A percentile compares a stretch with the other conserved stretches of the same genome.
Conservation (phyloP, 2,329 filamentous ascomycete species). For the Oidium heveae region DNA sequence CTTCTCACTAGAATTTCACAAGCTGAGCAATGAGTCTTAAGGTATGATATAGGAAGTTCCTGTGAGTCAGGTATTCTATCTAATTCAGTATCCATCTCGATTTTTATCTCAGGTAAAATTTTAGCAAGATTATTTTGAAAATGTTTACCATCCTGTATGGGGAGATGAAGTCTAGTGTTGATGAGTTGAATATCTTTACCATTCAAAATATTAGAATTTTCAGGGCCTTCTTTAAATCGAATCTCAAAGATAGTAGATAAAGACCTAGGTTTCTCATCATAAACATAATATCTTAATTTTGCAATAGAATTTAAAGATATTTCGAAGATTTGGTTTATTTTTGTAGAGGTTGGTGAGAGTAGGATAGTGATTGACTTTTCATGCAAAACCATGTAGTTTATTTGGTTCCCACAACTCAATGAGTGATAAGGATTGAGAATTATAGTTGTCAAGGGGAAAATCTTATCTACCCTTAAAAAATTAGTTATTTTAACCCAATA, state of each 20-base stretch:
- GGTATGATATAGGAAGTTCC: neutral
- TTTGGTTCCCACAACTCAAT: slow-evolving; percentile 1
- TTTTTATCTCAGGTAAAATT: neutral
- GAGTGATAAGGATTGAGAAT: slow-evolving; percentile 1
- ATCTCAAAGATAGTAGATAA: neutral
- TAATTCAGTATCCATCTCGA: neutral
- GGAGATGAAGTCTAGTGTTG: neutral
- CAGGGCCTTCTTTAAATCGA: neutral
- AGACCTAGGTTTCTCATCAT: neutral
- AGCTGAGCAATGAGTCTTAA: neutral
- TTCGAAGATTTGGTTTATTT: slow-evolving; percentile 3
- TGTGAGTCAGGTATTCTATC: neutral
- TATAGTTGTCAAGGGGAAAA: slow-evolving; percentile 1
- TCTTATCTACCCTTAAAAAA: neutral
- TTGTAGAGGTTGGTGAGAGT: neutral
- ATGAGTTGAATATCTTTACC: neutral
- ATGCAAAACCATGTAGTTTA: slow-evolving; percentile 3
- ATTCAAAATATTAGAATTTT: neutral
- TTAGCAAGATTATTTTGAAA: neutral
- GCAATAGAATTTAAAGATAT: slow-evolving; percentile 1
- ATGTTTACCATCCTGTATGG: neutral
- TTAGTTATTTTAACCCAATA: no score
- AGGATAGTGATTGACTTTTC: slow-evolving; percentile 1
- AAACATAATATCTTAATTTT: neutral
- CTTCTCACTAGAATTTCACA: slow-evolving; percentile 1